Percentiles rank a stretch among this genome's conserved stretches.
Evolutionary conservation across 306 rosid genomes (phyloP).

Genomic region (Cucurbita argyrosperma): DNA sequence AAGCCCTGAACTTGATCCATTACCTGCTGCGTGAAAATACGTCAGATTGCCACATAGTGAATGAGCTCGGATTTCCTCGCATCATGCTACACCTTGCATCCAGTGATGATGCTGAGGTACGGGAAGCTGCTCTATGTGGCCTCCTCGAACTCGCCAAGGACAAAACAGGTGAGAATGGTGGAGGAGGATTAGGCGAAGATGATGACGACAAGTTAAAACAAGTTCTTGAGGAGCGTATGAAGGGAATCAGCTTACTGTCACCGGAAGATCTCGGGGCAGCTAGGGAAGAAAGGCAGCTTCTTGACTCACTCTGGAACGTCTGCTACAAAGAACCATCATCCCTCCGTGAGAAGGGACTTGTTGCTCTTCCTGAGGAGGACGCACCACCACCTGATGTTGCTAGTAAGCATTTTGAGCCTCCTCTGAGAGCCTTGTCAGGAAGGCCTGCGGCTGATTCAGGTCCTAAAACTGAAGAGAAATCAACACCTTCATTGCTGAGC

Average conservation of each 20-base stretch:
- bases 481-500: conserved; percentile 53
- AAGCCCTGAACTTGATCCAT: conserved; percentile 78
- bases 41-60: conserved; percentile 44
- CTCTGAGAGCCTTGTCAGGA: conserved; percentile 50
- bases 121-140: conserved; percentile 73
- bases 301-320: conserved; percentile 65
- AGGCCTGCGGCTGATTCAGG: conserved; percentile 22
- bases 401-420: conserved; percentile 66
- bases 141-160: conserved; percentile 50
- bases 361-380: conserved; percentile 71
- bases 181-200: conserved; percentile 24
- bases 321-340: conserved; percentile 55
- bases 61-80: conserved; percentile 64
- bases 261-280: conserved; percentile 64
- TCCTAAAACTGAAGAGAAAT: conserved; percentile 26
- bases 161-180: conserved; percentile 11
- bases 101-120: conserved; percentile 57
- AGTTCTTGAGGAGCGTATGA: conserved; percentile 63
- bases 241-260: conserved; percentile 44
- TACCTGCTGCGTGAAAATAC: conserved; percentile 54
- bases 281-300: conserved; percentile 68
- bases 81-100: conserved; percentile 57
- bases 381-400: conserved; percentile 66
- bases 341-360: conserved; percentile 64
- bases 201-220: conserved; percentile 56